Base-by-base conservation (phyloP, 768 basidiomycete species). In the Omphalotus guepiniiformis region DNA sequence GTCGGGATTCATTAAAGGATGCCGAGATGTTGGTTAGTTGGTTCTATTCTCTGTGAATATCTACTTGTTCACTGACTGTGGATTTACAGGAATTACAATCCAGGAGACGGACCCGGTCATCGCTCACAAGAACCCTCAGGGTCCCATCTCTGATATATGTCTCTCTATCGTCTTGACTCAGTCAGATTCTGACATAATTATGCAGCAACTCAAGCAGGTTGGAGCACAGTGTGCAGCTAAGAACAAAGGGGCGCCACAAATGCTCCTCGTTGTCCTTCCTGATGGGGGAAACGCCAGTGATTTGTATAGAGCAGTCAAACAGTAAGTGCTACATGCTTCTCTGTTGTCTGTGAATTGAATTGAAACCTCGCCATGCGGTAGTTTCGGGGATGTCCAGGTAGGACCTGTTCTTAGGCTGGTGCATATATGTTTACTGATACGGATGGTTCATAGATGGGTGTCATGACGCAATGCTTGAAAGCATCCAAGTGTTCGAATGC, bases 401-500 rank as follows among this genome's bases (percentile, higher is more conserved):
- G 1, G 19, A 13, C n/a, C 4, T 11, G 5, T 8, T 34, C 11
- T 19, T 3, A 13, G 19, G 21, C 29, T 46, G 2, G 5, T 18
- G 19, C 34, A 3, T 71, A 75, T 41, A 60, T 76, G 40, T 57
- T 55, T 27, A 66, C 68, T 52, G 49, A 64, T 45, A 12, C n/a
- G 15, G 18, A 11, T n/a, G 44, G 19, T 23, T 42, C 25, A 12
- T 47, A 44, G 73, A 63, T 68, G 21, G 79, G 80, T 8, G 74
- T 83, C 2, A 75, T 78, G 0, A 79, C 76, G 0, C 80, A 80
- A 38, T 76, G 80, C 52, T 39, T 83, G 39, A 78, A 77, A 58
- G 63, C 63, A 4, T 57, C 55, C 2, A 79, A 76, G 48, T 74
- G 71, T 52, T 59, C 52, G 49, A 58, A 63, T 1, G 74, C 74